Evolutionary conservation across 1,284 basidiomycete species (phyloP).

Genomic region (Apiotrichum brassicae): DNA sequence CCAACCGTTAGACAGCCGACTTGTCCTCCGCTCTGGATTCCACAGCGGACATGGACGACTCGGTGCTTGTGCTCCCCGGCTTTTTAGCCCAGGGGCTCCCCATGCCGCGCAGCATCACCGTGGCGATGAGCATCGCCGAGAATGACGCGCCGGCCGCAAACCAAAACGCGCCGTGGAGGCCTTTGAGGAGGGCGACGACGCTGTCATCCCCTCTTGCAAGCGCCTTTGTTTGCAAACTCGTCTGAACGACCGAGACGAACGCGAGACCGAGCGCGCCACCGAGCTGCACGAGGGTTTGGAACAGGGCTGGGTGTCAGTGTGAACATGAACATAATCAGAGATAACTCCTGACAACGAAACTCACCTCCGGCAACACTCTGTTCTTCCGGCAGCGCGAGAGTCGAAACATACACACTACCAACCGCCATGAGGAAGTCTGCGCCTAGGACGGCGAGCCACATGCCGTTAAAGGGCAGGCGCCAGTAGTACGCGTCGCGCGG

Average conservation of each 20-base stretch:
- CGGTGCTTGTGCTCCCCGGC: no score
- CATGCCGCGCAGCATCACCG: slow-evolving; percentile 31
- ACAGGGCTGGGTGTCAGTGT: slow-evolving; percentile 50
- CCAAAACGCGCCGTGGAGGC: slow-evolving; percentile 40
- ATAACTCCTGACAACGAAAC: slow-evolving; percentile 48
- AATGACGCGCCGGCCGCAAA: slow-evolving; percentile 36
- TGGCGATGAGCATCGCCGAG: slow-evolving; percentile 28
- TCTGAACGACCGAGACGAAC: slow-evolving; percentile 64
- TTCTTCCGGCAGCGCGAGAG: slow-evolving; percentile 63
- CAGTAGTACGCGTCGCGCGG: slow-evolving; percentile 60
- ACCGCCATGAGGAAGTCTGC: slow-evolving; percentile 71
- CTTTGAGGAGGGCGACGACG: slow-evolving; percentile 21
- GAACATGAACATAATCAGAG: no score
- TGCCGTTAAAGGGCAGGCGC: slow-evolving; percentile 72
- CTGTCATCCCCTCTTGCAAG: slow-evolving; percentile 12
- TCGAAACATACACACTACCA: slow-evolving; percentile 69
- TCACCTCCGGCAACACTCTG: slow-evolving; percentile 71
- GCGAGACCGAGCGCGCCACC: slow-evolving; percentile 70
- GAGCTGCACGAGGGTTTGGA: slow-evolving; percentile 51
- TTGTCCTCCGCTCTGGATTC: no score
- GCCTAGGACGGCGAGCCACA: slow-evolving; percentile 64
- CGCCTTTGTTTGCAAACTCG: slow-evolving; percentile 20
- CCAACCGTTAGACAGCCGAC: no score
- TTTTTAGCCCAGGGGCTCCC: slow-evolving; percentile 14
- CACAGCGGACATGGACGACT: no score